Evolutionary conservation across 2,329 filamentous ascomycete genomes (phyloP), one percentile per base, ranked within the genome.

Genomic region (Metarhizium brunneum): DNA sequence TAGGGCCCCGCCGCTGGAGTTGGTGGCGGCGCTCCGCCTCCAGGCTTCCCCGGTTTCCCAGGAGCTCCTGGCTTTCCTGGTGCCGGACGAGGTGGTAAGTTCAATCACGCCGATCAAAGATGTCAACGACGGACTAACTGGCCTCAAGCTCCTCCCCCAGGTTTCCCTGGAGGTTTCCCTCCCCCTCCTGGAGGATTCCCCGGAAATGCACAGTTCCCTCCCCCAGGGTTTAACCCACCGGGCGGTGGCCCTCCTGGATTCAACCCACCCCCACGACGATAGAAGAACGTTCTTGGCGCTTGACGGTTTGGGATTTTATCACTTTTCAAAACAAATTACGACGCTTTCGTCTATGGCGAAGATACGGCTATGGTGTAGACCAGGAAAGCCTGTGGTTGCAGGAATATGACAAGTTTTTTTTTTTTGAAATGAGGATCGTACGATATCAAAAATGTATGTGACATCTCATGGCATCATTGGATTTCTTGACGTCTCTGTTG

Each of bases 1-100:
- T 60, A 84, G 81, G 82, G 92, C 36, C 92, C 92, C 67, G 90
- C 90, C 72, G 86, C 88, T 66, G 92, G 92, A 68, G 87, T 96
- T 67, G 92, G 90, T 65, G 87, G 85, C 57, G 87, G 71, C 42
- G 74, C 70, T 56, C 87, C 87, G 52, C 87, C 88, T 62, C 81
- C 77, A 58, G 78, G 78, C 61, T 79, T 83, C 66, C 76, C 77
- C 59, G 71, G 77, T 29, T 74, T 79, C 65, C 77, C 79, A 49
- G 72, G 83, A 70, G 80, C 71, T 62, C 70, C 72, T 61, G 67
- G 69, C 18, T 72, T 74, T 59, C 66, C 69, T 54, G 68, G 71
- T 62, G 78, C 77, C 56, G 75, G 79, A 63, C 77, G 80, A 64
- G 80, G 77, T 62, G 79, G 80, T 83, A 72, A 68, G 80, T 78